phyloP scores from a whole-genome alignment of 345 rosid species.

The Cardiospermum halicacabum region DNA sequence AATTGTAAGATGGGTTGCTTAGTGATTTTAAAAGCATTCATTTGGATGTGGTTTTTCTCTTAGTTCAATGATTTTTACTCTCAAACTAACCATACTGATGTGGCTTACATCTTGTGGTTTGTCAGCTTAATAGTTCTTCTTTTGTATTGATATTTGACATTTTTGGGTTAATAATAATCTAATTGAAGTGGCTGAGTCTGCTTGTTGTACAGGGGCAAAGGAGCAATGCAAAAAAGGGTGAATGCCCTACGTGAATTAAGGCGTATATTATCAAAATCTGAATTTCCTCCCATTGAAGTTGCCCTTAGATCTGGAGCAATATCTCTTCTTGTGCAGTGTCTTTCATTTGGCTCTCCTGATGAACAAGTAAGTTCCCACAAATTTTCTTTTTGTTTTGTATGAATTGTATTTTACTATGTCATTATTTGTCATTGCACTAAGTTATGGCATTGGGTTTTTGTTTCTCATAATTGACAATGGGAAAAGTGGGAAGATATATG shows the following conservation, averaged over 20 bases:
- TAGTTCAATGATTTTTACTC: not conserved
- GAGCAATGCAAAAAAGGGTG: constrained; percentile 79
- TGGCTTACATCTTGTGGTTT: constrained; percentile 1
- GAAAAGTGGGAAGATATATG: not conserved
- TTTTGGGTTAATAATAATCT: constrained; percentile 5
- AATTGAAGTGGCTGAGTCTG: constrained; percentile 8
- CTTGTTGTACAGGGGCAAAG: constrained; percentile 64
- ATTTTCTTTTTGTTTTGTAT: constrained; percentile 8
- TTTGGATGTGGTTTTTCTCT: not conserved
- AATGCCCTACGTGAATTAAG: constrained; percentile 79
- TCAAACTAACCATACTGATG: no score
- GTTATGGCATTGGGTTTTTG: not conserved
- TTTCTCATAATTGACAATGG: not conserved
- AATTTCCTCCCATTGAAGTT: constrained; percentile 80
- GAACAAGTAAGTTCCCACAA: constrained; percentile 80
- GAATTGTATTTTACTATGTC: not conserved
- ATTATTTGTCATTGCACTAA: not conserved
- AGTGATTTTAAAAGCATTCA: not conserved
- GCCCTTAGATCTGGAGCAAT: constrained; percentile 80
- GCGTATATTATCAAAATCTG: constrained; percentile 75
- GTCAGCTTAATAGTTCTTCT: not conserved
- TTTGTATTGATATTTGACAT: constrained; percentile 1
- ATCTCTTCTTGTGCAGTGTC: constrained; percentile 80
- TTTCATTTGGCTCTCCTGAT: constrained; percentile 84
- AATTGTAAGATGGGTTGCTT: not conserved